Base-by-base conservation (phyloP, 1,284 basidiomycete genomes). In the Naganishia liquefaciens region DNA sequence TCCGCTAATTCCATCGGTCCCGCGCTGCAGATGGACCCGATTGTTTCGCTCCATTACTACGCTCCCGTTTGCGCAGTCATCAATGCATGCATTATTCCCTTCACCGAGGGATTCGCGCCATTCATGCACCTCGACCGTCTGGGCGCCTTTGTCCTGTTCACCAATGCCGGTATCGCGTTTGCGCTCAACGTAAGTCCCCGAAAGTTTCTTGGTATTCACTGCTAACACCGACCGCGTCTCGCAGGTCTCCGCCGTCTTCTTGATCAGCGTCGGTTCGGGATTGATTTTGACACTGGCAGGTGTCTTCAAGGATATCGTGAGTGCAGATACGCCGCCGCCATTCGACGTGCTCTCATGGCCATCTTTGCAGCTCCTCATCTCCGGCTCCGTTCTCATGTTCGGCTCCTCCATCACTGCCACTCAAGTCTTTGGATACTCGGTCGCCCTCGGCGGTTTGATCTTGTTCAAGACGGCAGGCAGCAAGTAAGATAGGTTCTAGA, bases 1-100 rank as follows among this genome's bases (percentile, higher is more conserved):
- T 27, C 17, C 6, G 51, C 64, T 43, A 23, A 62, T 33, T 7
- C 30, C 11, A 10, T 40, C 23, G 43, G 28, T 46, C 15, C 25
- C 49, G 2, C 10, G n/a, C 11, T 3, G 23, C 60, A 75, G 82
- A 92, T 97, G 93, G 92, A 96, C 79, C 94, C 94, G 3, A 85
- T 97, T 33, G 92, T 95, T 28, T 96, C 92, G 39, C 82, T 98
- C 63, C 91, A 97, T 82, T 98, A 96, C 83, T 94, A 93, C 77
- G 91, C 91, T 10, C 91, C 91, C n/a, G 90, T 98, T 63, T 98
- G 95, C 77, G 93, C 94, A 1, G 78, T 84, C 67, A 89, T 98
- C 82, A 98, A 97, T 80, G 84, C 91, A 42, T 75, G 84, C 63
- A 82, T 94, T 65, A 79, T 97, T 30, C 90, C 92, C 28, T 89